These are phyloP conservation scores for Colletotrichum truncatum DNA, from an alignment of 2,329 filamentous ascomycete genomes.

Conservation along the genomic window DNA sequence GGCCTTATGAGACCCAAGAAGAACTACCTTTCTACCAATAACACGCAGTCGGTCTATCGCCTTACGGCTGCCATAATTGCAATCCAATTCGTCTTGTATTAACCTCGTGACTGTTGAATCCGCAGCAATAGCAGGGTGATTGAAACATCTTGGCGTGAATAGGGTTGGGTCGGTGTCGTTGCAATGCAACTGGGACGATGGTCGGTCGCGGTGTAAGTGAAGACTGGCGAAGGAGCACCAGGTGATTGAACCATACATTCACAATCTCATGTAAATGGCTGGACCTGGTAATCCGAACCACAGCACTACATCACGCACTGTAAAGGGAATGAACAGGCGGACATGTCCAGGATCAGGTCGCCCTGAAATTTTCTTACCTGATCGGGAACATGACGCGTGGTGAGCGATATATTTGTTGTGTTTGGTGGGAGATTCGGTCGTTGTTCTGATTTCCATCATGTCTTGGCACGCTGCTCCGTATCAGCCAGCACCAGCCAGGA, in stretches of 20 bases:
- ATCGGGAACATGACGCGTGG: not conserved
- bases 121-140: constrained; percentile 1
- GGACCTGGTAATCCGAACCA: no score
- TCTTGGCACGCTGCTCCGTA: constrained; percentile 17
- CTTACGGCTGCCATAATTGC: not conserved
- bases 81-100: not conserved
- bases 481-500: not conserved
- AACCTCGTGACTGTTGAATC: not conserved
- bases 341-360: not conserved
- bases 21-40: no score
- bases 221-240: not conserved
- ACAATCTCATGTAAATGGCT: not conserved
- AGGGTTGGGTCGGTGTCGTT: not conserved
- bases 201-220: not conserved
- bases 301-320: not conserved
- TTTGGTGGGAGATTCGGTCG: not conserved
- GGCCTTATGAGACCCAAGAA: no score
- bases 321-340: not conserved
- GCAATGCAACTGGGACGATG: not conserved
- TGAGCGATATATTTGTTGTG: constrained; percentile 18
- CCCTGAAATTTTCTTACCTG: not conserved
- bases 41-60: not conserved
- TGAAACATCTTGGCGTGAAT: not conserved
- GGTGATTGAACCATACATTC: not conserved
- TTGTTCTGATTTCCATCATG: constrained; percentile 9